A percentile compares a stretch with the other conserved stretches of the same genome.
Evolutionary conservation across 768 basidiomycete genomes (phyloP).

Genomic region (Podaxis carcinomalis): DNA sequence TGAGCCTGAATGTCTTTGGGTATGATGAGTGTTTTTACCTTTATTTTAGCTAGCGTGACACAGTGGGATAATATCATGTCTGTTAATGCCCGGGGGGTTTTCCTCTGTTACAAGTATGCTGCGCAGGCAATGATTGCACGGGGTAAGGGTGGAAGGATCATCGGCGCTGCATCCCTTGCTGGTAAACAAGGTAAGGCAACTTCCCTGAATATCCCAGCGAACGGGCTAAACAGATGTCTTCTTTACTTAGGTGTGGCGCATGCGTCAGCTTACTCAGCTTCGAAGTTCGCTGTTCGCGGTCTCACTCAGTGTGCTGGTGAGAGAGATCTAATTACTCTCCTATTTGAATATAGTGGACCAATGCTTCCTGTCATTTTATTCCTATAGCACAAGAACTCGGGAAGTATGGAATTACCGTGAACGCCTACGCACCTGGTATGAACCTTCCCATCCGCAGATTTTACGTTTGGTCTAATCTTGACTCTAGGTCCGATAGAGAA

Average conservation of each 20-base stretch:
- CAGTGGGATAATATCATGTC: slow-evolving; percentile 24
- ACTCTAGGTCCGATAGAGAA: background rate
- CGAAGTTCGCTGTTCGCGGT: slow-evolving; percentile 37
- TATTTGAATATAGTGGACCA: background rate
- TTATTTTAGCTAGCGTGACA: background rate
- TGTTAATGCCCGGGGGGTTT: slow-evolving; percentile 32
- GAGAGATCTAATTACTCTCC: background rate
- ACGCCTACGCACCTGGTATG: slow-evolving; percentile 34
- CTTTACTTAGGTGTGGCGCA: background rate
- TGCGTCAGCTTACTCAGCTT: slow-evolving; percentile 23
- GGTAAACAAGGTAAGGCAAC: slow-evolving; percentile 26
- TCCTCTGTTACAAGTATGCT: slow-evolving; percentile 38
- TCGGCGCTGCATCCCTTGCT: slow-evolving; percentile 37
- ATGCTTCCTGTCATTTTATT: background rate
- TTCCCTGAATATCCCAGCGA: background rate
- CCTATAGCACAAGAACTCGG: slow-evolving; percentile 32
- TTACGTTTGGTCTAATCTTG: background rate
- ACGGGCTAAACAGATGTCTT: background rate
- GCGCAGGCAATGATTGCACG: slow-evolving; percentile 39
- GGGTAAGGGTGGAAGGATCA: slow-evolving; percentile 38
- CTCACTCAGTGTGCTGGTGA: slow-evolving; percentile 36
- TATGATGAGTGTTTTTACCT: background rate
- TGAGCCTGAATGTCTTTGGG: background rate
- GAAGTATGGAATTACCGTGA: slow-evolving; percentile 35
- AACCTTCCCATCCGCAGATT: background rate